These are phyloP conservation scores for Coemansia erecta DNA, from an alignment of 192 early-diverging fungal species.

Conservation along the genomic window DNA sequence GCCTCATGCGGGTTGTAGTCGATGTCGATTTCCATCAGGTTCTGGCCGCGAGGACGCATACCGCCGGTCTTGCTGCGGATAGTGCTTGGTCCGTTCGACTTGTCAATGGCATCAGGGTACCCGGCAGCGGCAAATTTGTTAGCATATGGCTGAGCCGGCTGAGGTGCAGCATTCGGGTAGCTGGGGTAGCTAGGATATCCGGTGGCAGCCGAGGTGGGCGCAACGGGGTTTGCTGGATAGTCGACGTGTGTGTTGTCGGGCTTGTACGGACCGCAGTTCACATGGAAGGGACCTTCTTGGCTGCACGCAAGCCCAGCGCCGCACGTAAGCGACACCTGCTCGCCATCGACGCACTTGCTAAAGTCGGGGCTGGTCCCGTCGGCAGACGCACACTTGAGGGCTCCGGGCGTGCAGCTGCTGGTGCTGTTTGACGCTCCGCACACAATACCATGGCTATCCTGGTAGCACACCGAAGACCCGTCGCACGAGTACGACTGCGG, in stretches of 20 bases:
- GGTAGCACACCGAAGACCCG: slow-evolving; percentile 20
- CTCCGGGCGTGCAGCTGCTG: slow-evolving; percentile 11
- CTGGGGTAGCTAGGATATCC: slow-evolving; percentile 1
- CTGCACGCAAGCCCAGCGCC: slow-evolving; percentile 16
- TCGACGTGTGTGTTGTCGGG: slow-evolving; percentile 14
- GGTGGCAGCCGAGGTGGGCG: not conserved
- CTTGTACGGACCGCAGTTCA: slow-evolving; percentile 18
- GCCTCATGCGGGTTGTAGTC: slow-evolving; percentile 27
- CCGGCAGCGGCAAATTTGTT: not conserved
- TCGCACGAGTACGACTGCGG: slow-evolving; percentile 6
- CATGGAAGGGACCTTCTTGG: slow-evolving; percentile 31
- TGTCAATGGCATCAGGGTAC: slow-evolving; percentile 8
- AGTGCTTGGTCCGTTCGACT: slow-evolving; percentile 16
- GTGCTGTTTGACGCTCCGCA: slow-evolving; percentile 11
- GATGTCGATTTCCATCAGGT: slow-evolving; percentile 28
- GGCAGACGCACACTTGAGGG: slow-evolving; percentile 15
- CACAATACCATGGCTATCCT: slow-evolving; percentile 15
- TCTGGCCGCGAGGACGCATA: slow-evolving; percentile 10
- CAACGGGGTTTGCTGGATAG: slow-evolving; percentile 6
- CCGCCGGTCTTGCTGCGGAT: slow-evolving; percentile 6
- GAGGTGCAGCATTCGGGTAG: slow-evolving; percentile 6
- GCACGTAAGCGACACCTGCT: slow-evolving; percentile 17
- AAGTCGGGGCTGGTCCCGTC: slow-evolving; percentile 22
- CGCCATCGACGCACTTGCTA: slow-evolving; percentile 16
- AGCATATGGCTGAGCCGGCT: slow-evolving; percentile 1